These are phyloP conservation scores for Phytophthora agathidicida DNA, from an alignment of 352 stramenopile species.

Conservation along the genomic window DNA sequence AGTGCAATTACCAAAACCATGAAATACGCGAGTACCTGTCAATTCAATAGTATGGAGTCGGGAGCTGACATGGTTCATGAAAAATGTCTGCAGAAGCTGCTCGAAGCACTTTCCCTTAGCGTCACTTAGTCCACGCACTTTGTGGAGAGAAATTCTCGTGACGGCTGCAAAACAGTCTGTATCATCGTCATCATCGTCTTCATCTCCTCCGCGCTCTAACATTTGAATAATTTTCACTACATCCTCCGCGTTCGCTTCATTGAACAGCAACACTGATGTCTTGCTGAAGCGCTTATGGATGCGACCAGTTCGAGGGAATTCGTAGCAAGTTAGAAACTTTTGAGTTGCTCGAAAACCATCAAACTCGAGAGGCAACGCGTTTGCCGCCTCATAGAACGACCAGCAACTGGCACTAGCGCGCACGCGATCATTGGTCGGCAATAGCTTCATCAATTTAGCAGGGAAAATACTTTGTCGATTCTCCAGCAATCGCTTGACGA, in stretches of 20 bases:
- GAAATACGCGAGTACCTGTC: slow-evolving; percentile 24
- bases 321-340: slow-evolving; percentile 27
- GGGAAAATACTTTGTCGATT: slow-evolving; percentile 16
- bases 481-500: slow-evolving; percentile 32
- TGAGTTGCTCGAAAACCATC: neutral
- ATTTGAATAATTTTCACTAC: slow-evolving; percentile 40
- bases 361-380: slow-evolving; percentile 38
- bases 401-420: slow-evolving; percentile 32
- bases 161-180: slow-evolving; percentile 50
- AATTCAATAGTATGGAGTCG: slow-evolving; percentile 41
- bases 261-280: slow-evolving; percentile 27
- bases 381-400: slow-evolving; percentile 35
- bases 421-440: slow-evolving; percentile 37
- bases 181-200: slow-evolving; percentile 26
- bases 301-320: slow-evolving; percentile 17
- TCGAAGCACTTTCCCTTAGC: slow-evolving; percentile 40
- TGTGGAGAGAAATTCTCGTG: slow-evolving; percentile 31
- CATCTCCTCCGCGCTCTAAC: slow-evolving; percentile 33
- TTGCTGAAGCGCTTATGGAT: slow-evolving; percentile 37
- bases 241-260: slow-evolving; percentile 22
- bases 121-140: slow-evolving; percentile 29
- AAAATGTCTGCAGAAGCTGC: slow-evolving; percentile 56
- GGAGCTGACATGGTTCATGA: slow-evolving; percentile 53
- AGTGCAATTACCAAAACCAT: too few species aligned
- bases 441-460: slow-evolving; percentile 30